phyloP scores from a whole-genome alignment of 441 rosid species.

The Syzygium malaccense region DNA sequence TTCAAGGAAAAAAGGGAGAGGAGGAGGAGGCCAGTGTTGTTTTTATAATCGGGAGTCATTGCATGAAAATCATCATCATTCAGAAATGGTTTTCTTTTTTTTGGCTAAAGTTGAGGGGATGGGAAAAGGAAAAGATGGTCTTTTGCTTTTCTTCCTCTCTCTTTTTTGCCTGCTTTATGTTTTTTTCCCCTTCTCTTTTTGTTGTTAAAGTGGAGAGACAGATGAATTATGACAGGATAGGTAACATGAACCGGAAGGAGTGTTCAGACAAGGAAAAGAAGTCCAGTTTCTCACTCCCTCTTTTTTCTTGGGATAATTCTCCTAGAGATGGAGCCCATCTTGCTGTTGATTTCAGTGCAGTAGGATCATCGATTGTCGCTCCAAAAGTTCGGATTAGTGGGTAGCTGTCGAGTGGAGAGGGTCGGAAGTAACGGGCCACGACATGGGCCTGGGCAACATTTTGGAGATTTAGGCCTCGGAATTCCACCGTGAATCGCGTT shows the following conservation, averaged over 20 bases:
- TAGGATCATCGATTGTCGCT: neutral
- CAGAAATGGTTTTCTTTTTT: slow-evolving; percentile 2
- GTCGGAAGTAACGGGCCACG: neutral
- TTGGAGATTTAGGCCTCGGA: neutral
- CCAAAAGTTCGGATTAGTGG: neutral
- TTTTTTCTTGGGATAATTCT: slow-evolving; percentile 7
- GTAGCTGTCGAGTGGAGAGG: neutral
- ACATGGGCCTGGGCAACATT: neutral
- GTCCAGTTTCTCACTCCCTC: neutral
- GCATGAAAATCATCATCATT: slow-evolving; percentile 57
- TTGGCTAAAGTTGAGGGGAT: slow-evolving; percentile 23
- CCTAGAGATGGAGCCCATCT: slow-evolving; percentile 17
- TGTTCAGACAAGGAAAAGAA: slow-evolving; percentile 16
- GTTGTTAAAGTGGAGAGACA: slow-evolving; percentile 20
- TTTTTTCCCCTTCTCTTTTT: slow-evolving; percentile 1
- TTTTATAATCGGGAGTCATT: slow-evolving; percentile 4
- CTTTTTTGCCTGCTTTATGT: neutral
- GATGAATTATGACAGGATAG: slow-evolving; percentile 18
- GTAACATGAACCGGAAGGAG: slow-evolving; percentile 12
- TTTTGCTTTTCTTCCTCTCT: slow-evolving; percentile 11
- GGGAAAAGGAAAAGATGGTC: slow-evolving; percentile 26
- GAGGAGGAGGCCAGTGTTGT: neutral
- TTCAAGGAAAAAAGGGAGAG: neutral
- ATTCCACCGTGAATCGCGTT: neutral
- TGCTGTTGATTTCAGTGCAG: slow-evolving; percentile 30